A percentile compares a stretch with the other conserved stretches of the same genome.
Evolutionary conservation across 1,139 yeast genomes (phyloP).

Genomic region (Kodamaea alishanica): DNA sequence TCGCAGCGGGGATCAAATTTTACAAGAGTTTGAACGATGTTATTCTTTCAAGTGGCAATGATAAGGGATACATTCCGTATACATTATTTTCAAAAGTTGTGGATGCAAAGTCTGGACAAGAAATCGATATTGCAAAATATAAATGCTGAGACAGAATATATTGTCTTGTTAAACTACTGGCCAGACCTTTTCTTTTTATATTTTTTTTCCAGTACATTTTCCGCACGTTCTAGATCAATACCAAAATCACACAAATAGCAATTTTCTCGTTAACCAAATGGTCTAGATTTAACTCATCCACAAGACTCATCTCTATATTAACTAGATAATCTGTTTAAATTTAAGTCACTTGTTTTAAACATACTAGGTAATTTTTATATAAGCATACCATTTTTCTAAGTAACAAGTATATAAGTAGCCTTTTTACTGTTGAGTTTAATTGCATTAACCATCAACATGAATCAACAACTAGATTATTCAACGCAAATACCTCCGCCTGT

Average conservation of each 20-base stretch:
- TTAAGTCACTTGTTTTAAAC: no score
- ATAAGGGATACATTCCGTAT: conserved; percentile 47
- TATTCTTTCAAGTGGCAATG: conserved; percentile 61
- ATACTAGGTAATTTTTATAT: not conserved
- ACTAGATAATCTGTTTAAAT: no score
- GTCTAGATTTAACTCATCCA: no score
- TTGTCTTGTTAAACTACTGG: not conserved
- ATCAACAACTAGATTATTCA: not conserved
- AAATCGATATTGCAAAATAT: conserved; percentile 9
- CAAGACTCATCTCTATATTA: no score
- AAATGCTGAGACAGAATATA: not conserved
- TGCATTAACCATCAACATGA: not conserved
- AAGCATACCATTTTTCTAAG: not conserved
- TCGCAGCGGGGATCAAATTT: conserved; percentile 50
- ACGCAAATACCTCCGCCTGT: not conserved
- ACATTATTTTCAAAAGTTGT: conserved; percentile 41
- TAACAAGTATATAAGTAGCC: not conserved
- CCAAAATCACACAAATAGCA: no score
- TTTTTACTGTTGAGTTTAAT: no score
- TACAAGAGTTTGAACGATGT: conserved; percentile 72
- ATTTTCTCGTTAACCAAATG: no score
- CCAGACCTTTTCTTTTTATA: not conserved
- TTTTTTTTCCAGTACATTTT: no score
- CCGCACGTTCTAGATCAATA: no score
- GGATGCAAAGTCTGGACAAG: conserved; percentile 17